Conservation (phyloP, 495 filamentous ascomycete genomes). For the Tuber melanosporum region DNA sequence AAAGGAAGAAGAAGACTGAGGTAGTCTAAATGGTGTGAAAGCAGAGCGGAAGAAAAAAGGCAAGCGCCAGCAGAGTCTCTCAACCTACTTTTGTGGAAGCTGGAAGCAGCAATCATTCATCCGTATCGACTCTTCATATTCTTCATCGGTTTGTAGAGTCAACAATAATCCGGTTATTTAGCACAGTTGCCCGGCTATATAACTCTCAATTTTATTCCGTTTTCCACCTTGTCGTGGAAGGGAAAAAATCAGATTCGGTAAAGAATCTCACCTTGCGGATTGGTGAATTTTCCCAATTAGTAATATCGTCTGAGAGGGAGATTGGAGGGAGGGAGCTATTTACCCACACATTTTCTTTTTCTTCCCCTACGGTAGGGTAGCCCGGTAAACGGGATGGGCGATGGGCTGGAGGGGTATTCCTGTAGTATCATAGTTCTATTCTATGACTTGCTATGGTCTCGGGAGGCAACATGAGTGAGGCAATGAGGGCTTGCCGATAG, state of each 20-base stretch:
- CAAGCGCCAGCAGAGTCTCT: slow-evolving; percentile 31
- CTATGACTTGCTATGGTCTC: background rate
- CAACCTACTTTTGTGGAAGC: slow-evolving; percentile 28
- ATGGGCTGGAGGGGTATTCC: too few relatives aligned
- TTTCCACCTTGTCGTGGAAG: slow-evolving; percentile 11
- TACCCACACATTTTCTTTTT: background rate
- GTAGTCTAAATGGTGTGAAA: slow-evolving; percentile 22
- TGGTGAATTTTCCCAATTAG: background rate
- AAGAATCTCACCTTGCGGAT: background rate
- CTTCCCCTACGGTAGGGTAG: too few relatives aligned
- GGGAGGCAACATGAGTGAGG: slow-evolving; percentile 23
- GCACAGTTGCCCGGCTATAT: slow-evolving; percentile 29
- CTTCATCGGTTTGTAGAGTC: slow-evolving; percentile 33
- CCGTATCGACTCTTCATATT: slow-evolving; percentile 24
- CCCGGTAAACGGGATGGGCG: too few relatives aligned
- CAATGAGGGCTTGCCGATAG: slow-evolving; percentile 9
- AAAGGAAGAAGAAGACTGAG: slow-evolving; percentile 21
- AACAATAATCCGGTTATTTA: slow-evolving; percentile 38
- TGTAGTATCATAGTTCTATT: too few relatives aligned
- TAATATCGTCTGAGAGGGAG: too few relatives aligned
- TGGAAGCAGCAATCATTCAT: slow-evolving; percentile 34
- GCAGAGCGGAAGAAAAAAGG: slow-evolving; percentile 21
- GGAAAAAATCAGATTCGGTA: slow-evolving; percentile 8
- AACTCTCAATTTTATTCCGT: background rate
- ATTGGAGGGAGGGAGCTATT: background rate